phyloP scores from a whole-genome alignment of 2,329 filamentous ascomycete species.

The Ceratocystis papillata region DNA sequence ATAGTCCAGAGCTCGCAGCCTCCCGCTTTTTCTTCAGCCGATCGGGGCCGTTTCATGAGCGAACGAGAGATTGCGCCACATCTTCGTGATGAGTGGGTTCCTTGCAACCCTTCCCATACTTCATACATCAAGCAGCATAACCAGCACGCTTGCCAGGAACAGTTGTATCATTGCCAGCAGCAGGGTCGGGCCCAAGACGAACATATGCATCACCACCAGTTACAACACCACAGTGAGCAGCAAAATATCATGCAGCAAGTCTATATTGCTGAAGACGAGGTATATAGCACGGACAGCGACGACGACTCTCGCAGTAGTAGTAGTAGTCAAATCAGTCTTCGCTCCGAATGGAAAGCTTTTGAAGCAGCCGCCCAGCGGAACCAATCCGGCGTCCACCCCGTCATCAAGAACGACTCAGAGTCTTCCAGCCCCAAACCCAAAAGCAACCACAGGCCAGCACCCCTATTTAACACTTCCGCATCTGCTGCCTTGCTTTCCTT shows the following conservation, averaged over 20 bases:
- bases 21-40: neutral
- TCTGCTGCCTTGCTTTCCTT: conserved; percentile 11
- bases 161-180: neutral
- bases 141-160: neutral
- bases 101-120: neutral
- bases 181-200: neutral
- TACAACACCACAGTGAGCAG: conserved; percentile 2
- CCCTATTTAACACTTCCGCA: neutral
- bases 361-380: conserved; percentile 15
- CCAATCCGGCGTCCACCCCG: conserved; percentile 12
- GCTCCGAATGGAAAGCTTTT: conserved; percentile 17
- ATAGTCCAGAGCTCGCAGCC: neutral
- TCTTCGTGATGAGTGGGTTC: neutral
- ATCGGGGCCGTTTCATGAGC: conserved; percentile 1
- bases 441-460: neutral
- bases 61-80: neutral
- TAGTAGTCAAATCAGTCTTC: conserved; percentile 13
- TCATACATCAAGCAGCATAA: neutral
- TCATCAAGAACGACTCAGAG: neutral
- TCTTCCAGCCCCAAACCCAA: neutral
- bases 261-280: conserved; percentile 17
- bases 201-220: neutral
- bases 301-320: conserved; percentile 2
- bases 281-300: conserved; percentile 17
- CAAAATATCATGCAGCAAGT: conserved; percentile 4